These are phyloP conservation scores for Claviceps arundinis DNA, from an alignment of 2,329 filamentous ascomycete species.

Conservation along the genomic window DNA sequence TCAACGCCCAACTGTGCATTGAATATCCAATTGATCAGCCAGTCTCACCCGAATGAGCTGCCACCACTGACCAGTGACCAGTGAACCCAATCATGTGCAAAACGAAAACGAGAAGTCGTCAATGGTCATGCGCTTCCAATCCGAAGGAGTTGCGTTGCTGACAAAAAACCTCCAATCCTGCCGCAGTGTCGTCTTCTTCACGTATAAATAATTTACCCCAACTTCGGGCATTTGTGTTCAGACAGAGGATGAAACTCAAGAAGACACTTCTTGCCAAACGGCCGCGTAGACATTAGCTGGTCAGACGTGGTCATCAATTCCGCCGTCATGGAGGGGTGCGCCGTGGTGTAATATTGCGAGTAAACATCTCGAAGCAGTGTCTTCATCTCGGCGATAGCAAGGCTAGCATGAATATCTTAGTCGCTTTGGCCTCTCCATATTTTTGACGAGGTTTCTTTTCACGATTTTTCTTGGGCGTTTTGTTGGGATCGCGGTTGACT, in stretches of 20 bases:
- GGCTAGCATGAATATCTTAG: slow-evolving; percentile 13
- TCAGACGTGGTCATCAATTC: slow-evolving; percentile 52
- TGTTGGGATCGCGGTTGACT: too few relatives aligned
- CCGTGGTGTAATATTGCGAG: slow-evolving; percentile 39
- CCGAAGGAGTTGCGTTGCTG: too few relatives aligned
- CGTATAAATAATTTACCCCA: not conserved
- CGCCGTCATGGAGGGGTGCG: slow-evolving; percentile 38
- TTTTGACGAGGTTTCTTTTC: not conserved
- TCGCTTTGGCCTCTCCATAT: too few relatives aligned
- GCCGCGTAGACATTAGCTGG: slow-evolving; percentile 53
- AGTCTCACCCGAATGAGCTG: not conserved
- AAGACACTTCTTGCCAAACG: slow-evolving; percentile 44
- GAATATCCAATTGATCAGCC: not conserved
- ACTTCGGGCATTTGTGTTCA: not conserved
- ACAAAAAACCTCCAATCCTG: not conserved
- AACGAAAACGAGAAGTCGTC: not conserved
- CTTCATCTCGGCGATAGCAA: slow-evolving; percentile 58
- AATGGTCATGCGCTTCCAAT: not conserved
- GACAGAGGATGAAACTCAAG: slow-evolving; percentile 32
- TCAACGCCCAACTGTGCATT: not conserved
- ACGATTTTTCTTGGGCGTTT: too few relatives aligned
- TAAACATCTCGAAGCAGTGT: slow-evolving; percentile 50
- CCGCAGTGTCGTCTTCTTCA: too few relatives aligned
- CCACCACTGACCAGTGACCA: not conserved
- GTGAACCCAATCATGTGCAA: not conserved